phyloP scores from a whole-genome alignment of 2,329 filamentous ascomycete genomes.

The Pestalotiopsis sp. region DNA sequence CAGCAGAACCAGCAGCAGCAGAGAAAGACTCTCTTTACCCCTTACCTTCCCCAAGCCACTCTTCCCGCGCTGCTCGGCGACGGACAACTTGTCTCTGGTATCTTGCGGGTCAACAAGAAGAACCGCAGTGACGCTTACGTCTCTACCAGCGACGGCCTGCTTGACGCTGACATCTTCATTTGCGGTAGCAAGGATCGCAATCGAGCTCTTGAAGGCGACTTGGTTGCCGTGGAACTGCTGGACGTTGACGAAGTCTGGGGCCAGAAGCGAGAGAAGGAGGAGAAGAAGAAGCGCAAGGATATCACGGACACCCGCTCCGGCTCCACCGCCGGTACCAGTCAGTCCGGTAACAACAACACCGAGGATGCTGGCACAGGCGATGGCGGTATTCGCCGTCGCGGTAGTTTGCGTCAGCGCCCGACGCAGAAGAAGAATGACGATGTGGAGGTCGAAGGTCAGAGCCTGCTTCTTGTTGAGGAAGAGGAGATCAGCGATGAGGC shows the following conservation, averaged over 20 bases:
- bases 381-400: slow-evolving; percentile 86
- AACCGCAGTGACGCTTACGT: slow-evolving; percentile 98
- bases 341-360: slow-evolving; percentile 62
- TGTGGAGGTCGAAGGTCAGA: slow-evolving; percentile 97
- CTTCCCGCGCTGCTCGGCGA: slow-evolving; percentile 87
- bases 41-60: slow-evolving; percentile 92
- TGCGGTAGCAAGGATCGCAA: slow-evolving; percentile 99
- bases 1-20: slow-evolving; percentile 81
- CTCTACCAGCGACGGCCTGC: slow-evolving; percentile 79
- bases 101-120: slow-evolving; percentile 98
- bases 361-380: slow-evolving; percentile 64
- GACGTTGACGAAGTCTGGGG: slow-evolving; percentile 98
- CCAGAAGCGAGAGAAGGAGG: slow-evolving; percentile 98
- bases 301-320: slow-evolving; percentile 87
- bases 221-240: slow-evolving; percentile 92
- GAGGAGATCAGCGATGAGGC: slow-evolving; percentile 98
- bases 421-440: slow-evolving; percentile 99
- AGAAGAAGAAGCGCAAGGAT: slow-evolving; percentile 99
- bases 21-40: slow-evolving; percentile 97
- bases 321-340: slow-evolving; percentile 70
- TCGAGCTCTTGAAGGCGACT: slow-evolving; percentile 90
- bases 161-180: slow-evolving; percentile 99
- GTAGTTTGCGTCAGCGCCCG: slow-evolving; percentile 92
- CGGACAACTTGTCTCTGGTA: slow-evolving; percentile 92
- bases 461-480: slow-evolving; percentile 92